Conservation (phyloP, 2,329 filamentous ascomycete genomes). For the Didymella lethalis region DNA sequence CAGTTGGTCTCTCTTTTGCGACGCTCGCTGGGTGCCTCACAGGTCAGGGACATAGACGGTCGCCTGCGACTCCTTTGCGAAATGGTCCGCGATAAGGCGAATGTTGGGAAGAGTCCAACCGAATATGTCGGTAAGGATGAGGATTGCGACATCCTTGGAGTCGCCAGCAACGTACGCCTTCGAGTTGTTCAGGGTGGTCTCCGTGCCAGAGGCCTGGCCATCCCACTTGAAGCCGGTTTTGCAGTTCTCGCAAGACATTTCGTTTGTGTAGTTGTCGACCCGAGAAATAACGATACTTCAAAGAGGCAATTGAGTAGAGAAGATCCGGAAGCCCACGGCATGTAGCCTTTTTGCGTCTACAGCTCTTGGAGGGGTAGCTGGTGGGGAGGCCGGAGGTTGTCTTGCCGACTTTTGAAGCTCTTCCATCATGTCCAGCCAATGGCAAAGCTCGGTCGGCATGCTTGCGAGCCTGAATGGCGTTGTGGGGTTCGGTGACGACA, state of each 20-base stretch:
- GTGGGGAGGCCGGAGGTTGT: conserved; percentile 3
- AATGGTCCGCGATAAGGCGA: conserved; percentile 58
- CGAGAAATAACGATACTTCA: too few species aligned
- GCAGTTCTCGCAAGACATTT: conserved; percentile 47
- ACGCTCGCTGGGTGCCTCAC: conserved; percentile 25
- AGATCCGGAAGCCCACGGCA: background rate
- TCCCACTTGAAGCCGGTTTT: conserved; percentile 52
- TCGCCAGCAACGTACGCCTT: conserved; percentile 55
- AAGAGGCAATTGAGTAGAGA: background rate
- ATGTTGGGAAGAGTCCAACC: conserved; percentile 59
- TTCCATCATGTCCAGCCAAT: conserved; percentile 11
- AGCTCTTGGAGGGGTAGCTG: conserved; percentile 19
- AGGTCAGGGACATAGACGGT: conserved; percentile 58
- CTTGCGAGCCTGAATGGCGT: conserved; percentile 6
- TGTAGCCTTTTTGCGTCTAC: conserved; percentile 11
- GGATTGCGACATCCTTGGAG: conserved; percentile 56
- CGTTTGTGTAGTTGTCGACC: conserved; percentile 6
- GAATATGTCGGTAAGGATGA: conserved; percentile 57
- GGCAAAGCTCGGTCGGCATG: background rate
- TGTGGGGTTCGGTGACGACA: conserved; percentile 14
- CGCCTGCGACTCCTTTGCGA: conserved; percentile 56
- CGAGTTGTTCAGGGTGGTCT: conserved; percentile 48
- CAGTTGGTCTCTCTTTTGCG: background rate
- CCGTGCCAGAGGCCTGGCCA: conserved; percentile 50
- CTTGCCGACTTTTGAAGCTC: conserved; percentile 10